Percentiles rank a stretch among this genome's conserved stretches.
These are phyloP conservation scores for Zoysia matrella DNA, from an alignment of 202 grass and related monocot genomes.

Conservation along the genomic window DNA sequence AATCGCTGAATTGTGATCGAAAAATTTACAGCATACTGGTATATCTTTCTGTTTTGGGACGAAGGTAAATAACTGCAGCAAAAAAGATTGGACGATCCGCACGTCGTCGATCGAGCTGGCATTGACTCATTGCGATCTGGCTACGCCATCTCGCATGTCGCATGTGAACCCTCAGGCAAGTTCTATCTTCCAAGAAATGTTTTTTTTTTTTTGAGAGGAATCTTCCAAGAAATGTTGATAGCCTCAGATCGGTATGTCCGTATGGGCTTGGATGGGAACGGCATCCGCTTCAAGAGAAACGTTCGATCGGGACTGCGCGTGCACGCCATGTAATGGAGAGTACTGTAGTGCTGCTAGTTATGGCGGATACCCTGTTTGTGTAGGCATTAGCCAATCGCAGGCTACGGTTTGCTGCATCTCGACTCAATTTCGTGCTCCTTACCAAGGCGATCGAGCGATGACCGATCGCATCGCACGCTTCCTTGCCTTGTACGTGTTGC, in stretches of 20 bases:
- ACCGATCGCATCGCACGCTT: conserved; percentile 33
- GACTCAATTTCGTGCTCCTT: conserved; percentile 42
- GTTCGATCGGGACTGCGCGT: neutral
- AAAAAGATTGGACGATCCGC: neutral
- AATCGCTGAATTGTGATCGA: too few species aligned
- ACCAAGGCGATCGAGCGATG: conserved; percentile 12
- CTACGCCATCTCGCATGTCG: conserved; percentile 31
- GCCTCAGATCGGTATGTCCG: neutral
- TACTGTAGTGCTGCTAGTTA: neutral
- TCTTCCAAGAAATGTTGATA: too few species aligned
- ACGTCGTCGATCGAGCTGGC: neutral
- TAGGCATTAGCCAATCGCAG: neutral
- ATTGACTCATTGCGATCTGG: neutral
- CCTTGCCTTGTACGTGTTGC: conserved; percentile 34
- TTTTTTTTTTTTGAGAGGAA: too few species aligned
- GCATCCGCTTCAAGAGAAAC: too few species aligned
- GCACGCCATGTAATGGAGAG: neutral
- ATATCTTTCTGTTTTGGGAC: neutral
- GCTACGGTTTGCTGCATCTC: neutral
- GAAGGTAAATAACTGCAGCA: neutral
- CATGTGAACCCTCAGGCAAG: conserved; percentile 26
- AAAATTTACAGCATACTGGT: too few species aligned
- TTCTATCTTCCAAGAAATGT: conserved; percentile 15
- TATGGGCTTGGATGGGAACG: neutral
- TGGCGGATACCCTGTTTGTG: too few species aligned